Evolutionary conservation across 1,284 basidiomycete species (phyloP).

Genomic region (Omphalotus olearius): DNA sequence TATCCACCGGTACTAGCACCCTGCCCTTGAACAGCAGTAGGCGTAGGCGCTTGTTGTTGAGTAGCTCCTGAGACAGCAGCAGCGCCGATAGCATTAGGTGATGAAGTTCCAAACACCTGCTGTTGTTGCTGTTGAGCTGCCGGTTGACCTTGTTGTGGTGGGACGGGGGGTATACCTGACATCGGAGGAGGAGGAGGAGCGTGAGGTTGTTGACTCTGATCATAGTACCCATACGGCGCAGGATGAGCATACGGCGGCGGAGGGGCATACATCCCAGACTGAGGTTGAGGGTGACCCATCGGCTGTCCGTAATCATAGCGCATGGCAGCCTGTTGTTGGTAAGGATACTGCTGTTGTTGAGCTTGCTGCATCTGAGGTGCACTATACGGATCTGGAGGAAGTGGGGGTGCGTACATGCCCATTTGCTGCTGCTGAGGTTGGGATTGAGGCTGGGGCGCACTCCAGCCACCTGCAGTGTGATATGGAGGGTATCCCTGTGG

Average conservation of each 20-base stretch:
- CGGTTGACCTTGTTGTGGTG: too few species aligned
- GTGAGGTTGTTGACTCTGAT: constrained; percentile 9
- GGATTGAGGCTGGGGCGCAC: constrained; percentile 16
- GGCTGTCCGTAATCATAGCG: constrained; percentile 16
- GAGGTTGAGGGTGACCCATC: constrained; percentile 18
- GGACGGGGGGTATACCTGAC: not conserved
- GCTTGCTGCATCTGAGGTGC: constrained; percentile 4
- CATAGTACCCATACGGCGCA: constrained; percentile 18
- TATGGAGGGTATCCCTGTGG: constrained; percentile 16
- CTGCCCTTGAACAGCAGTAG: not conserved
- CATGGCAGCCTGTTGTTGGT: not conserved
- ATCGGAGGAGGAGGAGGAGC: constrained; percentile 5
- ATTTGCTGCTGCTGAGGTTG: constrained; percentile 26
- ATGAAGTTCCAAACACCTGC: not conserved
- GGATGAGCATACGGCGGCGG: constrained; percentile 23
- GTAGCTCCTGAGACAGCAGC: not conserved
- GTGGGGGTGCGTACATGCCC: not conserved
- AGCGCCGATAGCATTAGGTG: constrained; percentile 1
- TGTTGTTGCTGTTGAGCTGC: too few species aligned
- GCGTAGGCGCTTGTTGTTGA: not conserved
- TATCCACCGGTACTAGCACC: not conserved
- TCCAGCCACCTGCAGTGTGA: constrained; percentile 10
- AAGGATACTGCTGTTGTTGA: constrained; percentile 5
- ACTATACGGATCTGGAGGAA: not conserved
- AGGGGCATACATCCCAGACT: constrained; percentile 20